Percentiles rank a stretch among this genome's conserved stretches.
phyloP scores from a whole-genome alignment of 495 filamentous ascomycete genomes.

The Aspergillus campestris region DNA sequence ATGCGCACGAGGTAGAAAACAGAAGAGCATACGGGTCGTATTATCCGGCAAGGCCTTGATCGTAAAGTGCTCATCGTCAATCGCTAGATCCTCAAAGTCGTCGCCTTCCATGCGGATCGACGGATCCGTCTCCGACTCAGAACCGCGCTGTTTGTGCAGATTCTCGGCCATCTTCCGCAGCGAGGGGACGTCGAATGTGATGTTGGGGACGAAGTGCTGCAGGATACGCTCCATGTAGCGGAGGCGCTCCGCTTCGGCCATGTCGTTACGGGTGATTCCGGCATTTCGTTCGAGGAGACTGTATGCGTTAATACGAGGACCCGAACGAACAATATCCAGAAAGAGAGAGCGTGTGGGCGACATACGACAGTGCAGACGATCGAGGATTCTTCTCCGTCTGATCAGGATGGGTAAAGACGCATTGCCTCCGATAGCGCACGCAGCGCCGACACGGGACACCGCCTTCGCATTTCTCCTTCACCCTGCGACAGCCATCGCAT shows the following conservation, averaged over 20 bases:
- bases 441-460: conserved; percentile 44
- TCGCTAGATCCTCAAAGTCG: conserved; percentile 35
- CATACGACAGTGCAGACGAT: conserved; percentile 33
- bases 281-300: conserved; percentile 31
- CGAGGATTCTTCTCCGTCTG: conserved; percentile 27
- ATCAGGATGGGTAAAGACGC: conserved; percentile 39
- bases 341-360: neutral
- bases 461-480: conserved; percentile 46
- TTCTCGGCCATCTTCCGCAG: conserved; percentile 34
- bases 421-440: conserved; percentile 39
- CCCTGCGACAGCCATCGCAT: conserved; percentile 41
- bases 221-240: conserved; percentile 38
- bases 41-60: conserved; percentile 41
- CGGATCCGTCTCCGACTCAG: conserved; percentile 24
- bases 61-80: conserved; percentile 39
- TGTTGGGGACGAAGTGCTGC: conserved; percentile 34
- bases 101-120: conserved; percentile 28
- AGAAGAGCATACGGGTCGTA: conserved; percentile 31
- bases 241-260: conserved; percentile 36
- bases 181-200: conserved; percentile 36
- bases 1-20: conserved; percentile 13
- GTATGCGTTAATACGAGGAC: too few relatives aligned
- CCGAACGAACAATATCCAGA: too few relatives aligned
- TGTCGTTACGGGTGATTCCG: conserved; percentile 31
- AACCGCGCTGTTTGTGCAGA: conserved; percentile 28